Percentiles rank a stretch among this genome's conserved stretches.
phyloP scores from a whole-genome alignment of 2,329 filamentous ascomycete species.

The Colletotrichum kahawae region DNA sequence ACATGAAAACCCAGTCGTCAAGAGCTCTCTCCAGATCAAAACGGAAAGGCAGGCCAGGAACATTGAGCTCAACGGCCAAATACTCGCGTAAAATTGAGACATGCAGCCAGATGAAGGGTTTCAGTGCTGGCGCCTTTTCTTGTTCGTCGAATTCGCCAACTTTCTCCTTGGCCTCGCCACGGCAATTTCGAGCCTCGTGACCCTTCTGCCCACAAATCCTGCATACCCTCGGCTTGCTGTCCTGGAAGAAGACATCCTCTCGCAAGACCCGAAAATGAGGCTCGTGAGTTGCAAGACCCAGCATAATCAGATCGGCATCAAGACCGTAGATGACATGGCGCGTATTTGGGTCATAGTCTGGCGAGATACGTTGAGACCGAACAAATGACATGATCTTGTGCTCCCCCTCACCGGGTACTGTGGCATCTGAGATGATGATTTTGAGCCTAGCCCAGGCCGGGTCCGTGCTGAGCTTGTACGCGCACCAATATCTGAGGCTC shows the following conservation, averaged over 20 bases:
- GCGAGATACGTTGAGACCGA: conserved; percentile 87
- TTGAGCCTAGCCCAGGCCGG: conserved; percentile 95
- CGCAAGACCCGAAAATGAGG: conserved; percentile 95
- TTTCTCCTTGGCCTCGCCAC: conserved; percentile 78
- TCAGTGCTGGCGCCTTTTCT: conserved; percentile 70
- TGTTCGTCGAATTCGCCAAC: conserved; percentile 84
- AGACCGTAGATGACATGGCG: conserved; percentile 97
- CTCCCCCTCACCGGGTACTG: conserved; percentile 96
- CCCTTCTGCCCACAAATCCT: conserved; percentile 90
- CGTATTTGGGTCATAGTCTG: conserved; percentile 94
- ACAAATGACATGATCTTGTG: conserved; percentile 99
- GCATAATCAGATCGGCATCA: conserved; percentile 98
- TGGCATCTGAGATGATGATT: conserved; percentile 97
- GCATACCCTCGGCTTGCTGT: conserved; percentile 82
- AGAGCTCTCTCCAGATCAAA: conserved; percentile 94
- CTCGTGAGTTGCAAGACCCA: conserved; percentile 95
- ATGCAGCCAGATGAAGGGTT: conserved; percentile 98
- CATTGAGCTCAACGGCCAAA: conserved; percentile 84
- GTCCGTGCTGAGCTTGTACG: conserved; percentile 97
- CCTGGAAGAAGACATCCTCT: conserved; percentile 95
- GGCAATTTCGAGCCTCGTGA: conserved; percentile 87
- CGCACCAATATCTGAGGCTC: conserved; percentile 93
- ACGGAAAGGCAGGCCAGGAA: conserved; percentile 81
- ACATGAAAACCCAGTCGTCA: conserved; percentile 99
- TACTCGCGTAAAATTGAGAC: conserved; percentile 93